phyloP scores from a whole-genome alignment of 352 stramenopile species.

The Phytophthora cryptogea region DNA sequence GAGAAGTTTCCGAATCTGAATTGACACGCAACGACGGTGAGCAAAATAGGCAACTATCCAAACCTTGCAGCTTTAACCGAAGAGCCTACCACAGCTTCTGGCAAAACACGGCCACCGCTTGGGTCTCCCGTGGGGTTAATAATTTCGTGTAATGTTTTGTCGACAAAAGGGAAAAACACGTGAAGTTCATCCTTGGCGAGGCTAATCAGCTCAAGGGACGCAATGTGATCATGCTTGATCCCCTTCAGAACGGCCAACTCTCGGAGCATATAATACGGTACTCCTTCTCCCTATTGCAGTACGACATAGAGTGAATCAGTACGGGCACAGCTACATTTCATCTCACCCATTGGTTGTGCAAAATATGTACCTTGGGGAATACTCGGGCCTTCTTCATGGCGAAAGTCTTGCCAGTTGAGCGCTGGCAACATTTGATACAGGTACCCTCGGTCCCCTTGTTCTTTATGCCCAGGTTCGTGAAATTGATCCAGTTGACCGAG shows the following conservation, averaged over 20 bases:
- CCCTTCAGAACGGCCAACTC: conserved; percentile 89
- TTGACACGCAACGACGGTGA: conserved; percentile 10
- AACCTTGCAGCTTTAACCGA: background rate
- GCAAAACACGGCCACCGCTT: conserved; percentile 72
- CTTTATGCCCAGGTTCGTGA: conserved; percentile 89
- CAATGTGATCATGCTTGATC: conserved; percentile 89
- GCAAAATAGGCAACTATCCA: conserved; percentile 1
- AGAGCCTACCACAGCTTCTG: conserved; percentile 67
- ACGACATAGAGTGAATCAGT: background rate
- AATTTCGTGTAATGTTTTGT: conserved; percentile 91
- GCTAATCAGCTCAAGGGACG: conserved; percentile 87
- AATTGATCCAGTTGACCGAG: conserved; percentile 87
- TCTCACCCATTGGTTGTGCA: no score
- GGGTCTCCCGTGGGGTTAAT: conserved; percentile 90
- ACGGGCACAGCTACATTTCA: background rate
- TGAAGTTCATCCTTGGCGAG: conserved; percentile 87
- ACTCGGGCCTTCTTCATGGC: conserved; percentile 90
- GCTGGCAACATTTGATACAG: conserved; percentile 88
- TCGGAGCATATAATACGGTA: conserved; percentile 94
- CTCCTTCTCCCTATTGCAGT: conserved; percentile 73
- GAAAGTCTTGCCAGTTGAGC: conserved; percentile 82
- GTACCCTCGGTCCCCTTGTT: conserved; percentile 91
- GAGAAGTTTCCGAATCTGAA: conserved; percentile 75
- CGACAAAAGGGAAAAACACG: conserved; percentile 91
- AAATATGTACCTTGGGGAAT: conserved; percentile 72